Evolutionary conservation across 805 yeast species (phyloP).

Genomic region (Pichia cabralensis): DNA sequence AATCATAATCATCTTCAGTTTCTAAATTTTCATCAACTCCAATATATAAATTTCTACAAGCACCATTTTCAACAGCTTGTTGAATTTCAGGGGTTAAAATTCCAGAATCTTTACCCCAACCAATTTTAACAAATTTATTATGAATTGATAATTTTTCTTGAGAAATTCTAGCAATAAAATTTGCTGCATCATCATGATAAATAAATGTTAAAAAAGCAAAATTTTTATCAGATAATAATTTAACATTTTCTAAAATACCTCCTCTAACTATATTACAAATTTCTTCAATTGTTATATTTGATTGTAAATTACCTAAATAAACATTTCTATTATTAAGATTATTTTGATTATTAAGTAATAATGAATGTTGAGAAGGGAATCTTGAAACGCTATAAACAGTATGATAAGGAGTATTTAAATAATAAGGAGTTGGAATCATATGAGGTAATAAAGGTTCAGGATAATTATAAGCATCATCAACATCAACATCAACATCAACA

Average conservation of each 20-base stretch:
- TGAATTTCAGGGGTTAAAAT: constrained; percentile 46
- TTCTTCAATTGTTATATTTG: constrained; percentile 58
- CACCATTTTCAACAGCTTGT: constrained; percentile 57
- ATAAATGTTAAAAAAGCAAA: constrained; percentile 65
- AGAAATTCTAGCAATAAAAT: constrained; percentile 42
- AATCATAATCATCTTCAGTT: constrained; percentile 21
- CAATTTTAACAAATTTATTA: constrained; percentile 51
- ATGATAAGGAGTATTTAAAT: neutral
- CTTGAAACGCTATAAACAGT: neutral
- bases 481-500: too few species aligned
- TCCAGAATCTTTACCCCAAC: constrained; percentile 69
- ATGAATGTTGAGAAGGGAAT: neutral
- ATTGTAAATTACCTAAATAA: constrained; percentile 57
- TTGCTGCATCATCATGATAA: constrained; percentile 53
- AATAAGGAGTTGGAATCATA: neutral
- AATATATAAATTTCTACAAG: constrained; percentile 68
- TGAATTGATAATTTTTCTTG: constrained; percentile 52
- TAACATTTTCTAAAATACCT: constrained; percentile 58
- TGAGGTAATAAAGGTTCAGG: neutral
- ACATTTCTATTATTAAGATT: constrained; percentile 52
- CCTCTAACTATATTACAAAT: constrained; percentile 70
- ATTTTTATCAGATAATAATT: constrained; percentile 37
- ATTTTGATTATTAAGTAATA: neutral
- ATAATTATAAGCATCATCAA: too few species aligned
- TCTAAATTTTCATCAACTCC: constrained; percentile 41